phyloP scores from a whole-genome alignment of 495 filamentous ascomycete genomes.

The Baudoinia panamericana region DNA sequence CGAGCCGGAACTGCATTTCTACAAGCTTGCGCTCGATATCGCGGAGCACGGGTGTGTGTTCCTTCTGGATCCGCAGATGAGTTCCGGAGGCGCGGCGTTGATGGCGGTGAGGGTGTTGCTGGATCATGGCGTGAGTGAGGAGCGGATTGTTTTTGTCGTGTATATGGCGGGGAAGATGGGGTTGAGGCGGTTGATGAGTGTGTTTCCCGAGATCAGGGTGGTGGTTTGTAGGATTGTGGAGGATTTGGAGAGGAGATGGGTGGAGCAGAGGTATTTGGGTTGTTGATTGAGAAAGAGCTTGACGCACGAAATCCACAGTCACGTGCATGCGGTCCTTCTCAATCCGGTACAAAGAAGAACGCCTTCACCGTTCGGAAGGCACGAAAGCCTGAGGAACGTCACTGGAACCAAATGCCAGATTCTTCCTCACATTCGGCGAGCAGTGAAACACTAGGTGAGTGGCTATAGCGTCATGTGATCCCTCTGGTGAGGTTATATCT shows the following conservation, averaged over 20 bases:
- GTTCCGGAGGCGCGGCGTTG: slow-evolving; percentile 77
- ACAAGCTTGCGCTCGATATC: slow-evolving; percentile 60
- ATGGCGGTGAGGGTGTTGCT: slow-evolving; percentile 93
- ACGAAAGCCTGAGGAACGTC: too few species aligned
- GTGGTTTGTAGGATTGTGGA: slow-evolving; percentile 69
- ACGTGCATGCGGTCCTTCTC: too few species aligned
- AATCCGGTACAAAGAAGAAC: too few species aligned
- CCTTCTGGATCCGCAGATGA: slow-evolving; percentile 86
- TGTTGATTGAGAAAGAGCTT: too few species aligned
- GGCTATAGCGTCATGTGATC: too few species aligned
- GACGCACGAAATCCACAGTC: too few species aligned
- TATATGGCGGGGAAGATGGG: slow-evolving; percentile 73
- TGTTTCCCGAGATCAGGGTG: slow-evolving; percentile 72
- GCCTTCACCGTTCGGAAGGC: too few species aligned
- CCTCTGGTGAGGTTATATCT: too few species aligned
- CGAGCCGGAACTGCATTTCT: slow-evolving; percentile 84
- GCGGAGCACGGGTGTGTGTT: slow-evolving; percentile 62
- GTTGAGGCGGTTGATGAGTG: slow-evolving; percentile 65
- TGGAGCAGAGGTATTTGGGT: slow-evolving; percentile 69
- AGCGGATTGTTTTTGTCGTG: slow-evolving; percentile 77
- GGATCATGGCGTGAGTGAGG: slow-evolving; percentile 82
- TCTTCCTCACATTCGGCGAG: too few species aligned
- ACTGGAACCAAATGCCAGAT: too few species aligned
- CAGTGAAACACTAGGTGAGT: too few species aligned
- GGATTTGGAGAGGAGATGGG: slow-evolving; percentile 66